A percentile compares a stretch with the other conserved stretches of the same genome.
These are phyloP conservation scores for Clarkia xantiana DNA, from an alignment of 345 rosid genomes.

Conservation along the genomic window DNA sequence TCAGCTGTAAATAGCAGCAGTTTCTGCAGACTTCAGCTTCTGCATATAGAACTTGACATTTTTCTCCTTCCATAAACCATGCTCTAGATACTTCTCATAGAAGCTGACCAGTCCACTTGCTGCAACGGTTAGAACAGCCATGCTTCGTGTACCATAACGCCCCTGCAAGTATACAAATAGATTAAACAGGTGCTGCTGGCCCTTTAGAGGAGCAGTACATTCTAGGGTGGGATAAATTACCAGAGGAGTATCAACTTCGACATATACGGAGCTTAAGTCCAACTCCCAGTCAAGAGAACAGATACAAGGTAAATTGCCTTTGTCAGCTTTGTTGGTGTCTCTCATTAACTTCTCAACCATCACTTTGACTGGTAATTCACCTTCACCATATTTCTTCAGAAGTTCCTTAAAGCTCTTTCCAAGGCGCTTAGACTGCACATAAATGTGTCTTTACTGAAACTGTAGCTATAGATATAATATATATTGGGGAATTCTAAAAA, in stretches of 20 bases:
- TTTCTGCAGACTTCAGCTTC: slow-evolving; percentile 13
- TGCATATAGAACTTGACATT: slow-evolving; percentile 21
- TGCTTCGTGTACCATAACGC: slow-evolving; percentile 49
- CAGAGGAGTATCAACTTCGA: slow-evolving; percentile 43
- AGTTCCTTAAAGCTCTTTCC: slow-evolving; percentile 23
- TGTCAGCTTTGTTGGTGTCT: slow-evolving; percentile 37
- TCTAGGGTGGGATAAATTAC: slow-evolving; percentile 14
- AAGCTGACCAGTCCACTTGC: slow-evolving; percentile 33
- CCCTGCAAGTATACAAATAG: slow-evolving; percentile 21
- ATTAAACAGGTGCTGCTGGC: not conserved
- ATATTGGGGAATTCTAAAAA: too few relatives aligned
- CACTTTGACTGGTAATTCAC: slow-evolving; percentile 25
- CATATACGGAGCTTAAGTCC: slow-evolving; percentile 35
- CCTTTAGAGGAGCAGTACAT: not conserved
- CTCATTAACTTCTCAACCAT: slow-evolving; percentile 39
- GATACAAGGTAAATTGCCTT: slow-evolving; percentile 37
- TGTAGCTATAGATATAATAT: too few relatives aligned
- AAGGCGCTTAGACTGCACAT: slow-evolving; percentile 34
- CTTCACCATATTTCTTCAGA: slow-evolving; percentile 20
- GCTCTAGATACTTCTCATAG: slow-evolving; percentile 35
- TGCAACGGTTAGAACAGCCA: slow-evolving; percentile 25
- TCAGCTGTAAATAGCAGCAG: not conserved
- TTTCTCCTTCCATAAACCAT: slow-evolving; percentile 42
- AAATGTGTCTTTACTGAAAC: not conserved
- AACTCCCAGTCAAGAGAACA: slow-evolving; percentile 44